phyloP scores from a whole-genome alignment of 202 grass and related monocot species.

The Panicum hallii region DNA sequence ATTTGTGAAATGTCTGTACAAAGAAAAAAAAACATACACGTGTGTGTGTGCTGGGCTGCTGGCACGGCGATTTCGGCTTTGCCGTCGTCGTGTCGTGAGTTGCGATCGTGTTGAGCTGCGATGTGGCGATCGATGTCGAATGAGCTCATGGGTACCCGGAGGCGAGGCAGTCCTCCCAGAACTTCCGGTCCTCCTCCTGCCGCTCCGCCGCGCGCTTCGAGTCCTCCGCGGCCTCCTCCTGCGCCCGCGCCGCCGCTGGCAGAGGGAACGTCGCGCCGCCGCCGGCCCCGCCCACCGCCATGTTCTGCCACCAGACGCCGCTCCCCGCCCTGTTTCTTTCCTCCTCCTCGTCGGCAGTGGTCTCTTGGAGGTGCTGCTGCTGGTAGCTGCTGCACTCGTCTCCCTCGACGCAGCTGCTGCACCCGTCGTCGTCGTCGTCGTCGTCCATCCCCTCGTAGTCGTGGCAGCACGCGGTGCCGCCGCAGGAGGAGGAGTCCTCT shows the following conservation, averaged over 20 bases:
- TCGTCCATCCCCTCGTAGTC: not conserved
- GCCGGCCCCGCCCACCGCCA: not conserved
- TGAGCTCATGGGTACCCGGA: slow-evolving; percentile 56
- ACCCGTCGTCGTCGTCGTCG: slow-evolving; percentile 49
- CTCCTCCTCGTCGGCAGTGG: not conserved
- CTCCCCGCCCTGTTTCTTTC: too few species aligned
- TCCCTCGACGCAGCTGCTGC: slow-evolving; percentile 59
- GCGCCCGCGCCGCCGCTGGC: not conserved
- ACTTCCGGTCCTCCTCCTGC: slow-evolving; percentile 82
- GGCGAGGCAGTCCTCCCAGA: slow-evolving; percentile 87
- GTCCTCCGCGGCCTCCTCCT: slow-evolving; percentile 35
- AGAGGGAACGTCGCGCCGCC: not conserved
- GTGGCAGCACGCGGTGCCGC: slow-evolving; percentile 36
- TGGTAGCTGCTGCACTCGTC: slow-evolving; percentile 13
- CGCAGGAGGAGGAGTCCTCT: not conserved
- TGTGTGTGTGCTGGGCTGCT: not conserved
- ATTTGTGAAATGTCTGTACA: slow-evolving; percentile 24
- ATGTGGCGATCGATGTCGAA: not conserved
- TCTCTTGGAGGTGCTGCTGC: slow-evolving; percentile 1
- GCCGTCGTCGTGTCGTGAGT: slow-evolving; percentile 25
- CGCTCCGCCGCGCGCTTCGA: slow-evolving; percentile 49
- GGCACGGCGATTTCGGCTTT: slow-evolving; percentile 14
- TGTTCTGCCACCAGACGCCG: slow-evolving; percentile 34
- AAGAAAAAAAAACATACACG: not conserved
- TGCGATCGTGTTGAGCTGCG: not conserved